phyloP scores from a whole-genome alignment of 805 yeast genomes.

The Spathaspora sp. region DNA sequence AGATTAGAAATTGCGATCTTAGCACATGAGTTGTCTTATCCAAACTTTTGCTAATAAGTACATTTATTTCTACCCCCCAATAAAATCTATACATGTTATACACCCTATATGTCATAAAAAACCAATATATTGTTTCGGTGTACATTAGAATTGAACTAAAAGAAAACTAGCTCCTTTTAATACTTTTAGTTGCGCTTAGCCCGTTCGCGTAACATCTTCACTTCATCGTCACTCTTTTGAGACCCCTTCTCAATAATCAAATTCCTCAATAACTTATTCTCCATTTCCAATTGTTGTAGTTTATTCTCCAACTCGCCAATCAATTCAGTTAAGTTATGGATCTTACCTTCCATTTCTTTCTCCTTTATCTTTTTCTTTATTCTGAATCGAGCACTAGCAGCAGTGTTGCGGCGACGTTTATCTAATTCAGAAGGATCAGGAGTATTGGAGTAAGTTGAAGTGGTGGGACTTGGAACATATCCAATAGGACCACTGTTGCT shows the following conservation, averaged over 20 bases:
- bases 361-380: constrained; percentile 59
- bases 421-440: constrained; percentile 29
- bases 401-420: constrained; percentile 57
- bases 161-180: background rate
- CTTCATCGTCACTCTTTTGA: constrained; percentile 37
- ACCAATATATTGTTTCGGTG: background rate
- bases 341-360: constrained; percentile 52
- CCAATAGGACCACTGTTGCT: background rate
- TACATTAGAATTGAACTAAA: background rate
- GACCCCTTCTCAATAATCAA: constrained; percentile 50
- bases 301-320: constrained; percentile 43
- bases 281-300: constrained; percentile 56
- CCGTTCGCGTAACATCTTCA: constrained; percentile 29
- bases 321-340: constrained; percentile 40
- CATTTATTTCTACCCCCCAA: background rate
- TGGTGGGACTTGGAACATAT: constrained; percentile 5
- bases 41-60: background rate
- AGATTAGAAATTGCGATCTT: background rate
- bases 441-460: background rate
- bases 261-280: constrained; percentile 54
- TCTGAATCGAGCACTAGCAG: constrained; percentile 64
- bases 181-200: constrained; percentile 11
- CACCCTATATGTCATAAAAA: background rate
- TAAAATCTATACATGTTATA: background rate
- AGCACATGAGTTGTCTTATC: background rate